Conservation (phyloP, 495 filamentous ascomycete genomes). For the Aeminium ludgeri region DNA sequence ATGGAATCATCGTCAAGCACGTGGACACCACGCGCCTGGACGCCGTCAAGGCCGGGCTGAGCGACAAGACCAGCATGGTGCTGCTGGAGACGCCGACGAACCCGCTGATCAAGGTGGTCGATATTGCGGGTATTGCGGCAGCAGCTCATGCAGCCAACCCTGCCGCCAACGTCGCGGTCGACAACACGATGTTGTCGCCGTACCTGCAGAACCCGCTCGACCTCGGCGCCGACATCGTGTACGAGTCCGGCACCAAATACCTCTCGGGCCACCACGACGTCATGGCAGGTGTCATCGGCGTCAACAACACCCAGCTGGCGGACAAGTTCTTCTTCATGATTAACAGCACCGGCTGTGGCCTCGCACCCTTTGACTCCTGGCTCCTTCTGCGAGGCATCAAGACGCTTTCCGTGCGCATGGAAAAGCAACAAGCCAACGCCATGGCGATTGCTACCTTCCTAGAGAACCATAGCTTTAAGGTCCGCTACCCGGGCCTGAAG, state of each 20-base stretch:
- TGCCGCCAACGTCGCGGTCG: constrained; percentile 72
- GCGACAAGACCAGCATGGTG: constrained; percentile 78
- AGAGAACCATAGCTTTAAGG: constrained; percentile 78
- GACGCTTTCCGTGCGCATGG: constrained; percentile 92
- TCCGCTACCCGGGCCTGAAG: constrained; percentile 82
- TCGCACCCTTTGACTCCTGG: constrained; percentile 91
- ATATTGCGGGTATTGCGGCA: constrained; percentile 62
- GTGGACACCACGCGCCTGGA: constrained; percentile 75
- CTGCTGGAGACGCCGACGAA: constrained; percentile 94
- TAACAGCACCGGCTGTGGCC: constrained; percentile 83
- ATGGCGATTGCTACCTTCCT: constrained; percentile 83
- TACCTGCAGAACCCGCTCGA: constrained; percentile 83
- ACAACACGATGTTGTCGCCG: constrained; percentile 98
- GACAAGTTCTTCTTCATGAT: constrained; percentile 92
- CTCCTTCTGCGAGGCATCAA: constrained; percentile 87
- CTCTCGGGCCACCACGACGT: constrained; percentile 95
- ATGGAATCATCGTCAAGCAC: constrained; percentile 85
- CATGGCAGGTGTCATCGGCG: constrained; percentile 91
- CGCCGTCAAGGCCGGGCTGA: constrained; percentile 49
- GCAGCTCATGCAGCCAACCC: constrained; percentile 61
- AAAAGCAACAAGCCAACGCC: constrained; percentile 88
- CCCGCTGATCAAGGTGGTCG: constrained; percentile 93
- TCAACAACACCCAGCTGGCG: constrained; percentile 63
- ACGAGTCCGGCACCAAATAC: constrained; percentile 96
- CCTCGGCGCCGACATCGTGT: constrained; percentile 86